phyloP scores from a whole-genome alignment of 2,329 filamentous ascomycete species.

The Trematosphaeria pertusa region DNA sequence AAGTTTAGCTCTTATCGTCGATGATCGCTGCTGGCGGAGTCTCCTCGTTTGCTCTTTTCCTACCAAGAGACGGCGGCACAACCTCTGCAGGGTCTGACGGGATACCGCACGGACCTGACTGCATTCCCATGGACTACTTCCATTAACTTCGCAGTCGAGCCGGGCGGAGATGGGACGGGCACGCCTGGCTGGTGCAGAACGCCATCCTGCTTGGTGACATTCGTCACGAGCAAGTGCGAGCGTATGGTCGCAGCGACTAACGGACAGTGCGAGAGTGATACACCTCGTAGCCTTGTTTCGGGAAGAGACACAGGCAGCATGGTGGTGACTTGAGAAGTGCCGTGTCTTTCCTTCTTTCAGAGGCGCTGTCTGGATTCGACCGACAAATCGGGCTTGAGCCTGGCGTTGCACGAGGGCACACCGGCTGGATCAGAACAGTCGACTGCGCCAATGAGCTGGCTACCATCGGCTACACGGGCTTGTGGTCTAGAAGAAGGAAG shows the following conservation, averaged over 20 bases:
- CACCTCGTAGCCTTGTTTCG: slow-evolving; percentile 1
- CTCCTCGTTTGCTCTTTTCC: background rate
- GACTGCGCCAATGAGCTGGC: slow-evolving; percentile 15
- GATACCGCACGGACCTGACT: slow-evolving; percentile 6
- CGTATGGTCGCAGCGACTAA: slow-evolving; percentile 20
- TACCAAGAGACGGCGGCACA: slow-evolving; percentile 2
- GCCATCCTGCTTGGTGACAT: too few relatives aligned
- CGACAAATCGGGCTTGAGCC: slow-evolving; percentile 7
- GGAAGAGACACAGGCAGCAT: too few relatives aligned
- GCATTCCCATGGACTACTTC: slow-evolving; percentile 9
- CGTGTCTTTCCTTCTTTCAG: slow-evolving; percentile 3
- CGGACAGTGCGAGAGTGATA: slow-evolving; percentile 13
- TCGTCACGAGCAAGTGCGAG: too few relatives aligned
- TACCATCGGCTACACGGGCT: slow-evolving; percentile 25
- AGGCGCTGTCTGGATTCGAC: slow-evolving; percentile 1
- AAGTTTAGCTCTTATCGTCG: too few relatives aligned
- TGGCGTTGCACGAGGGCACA: slow-evolving; percentile 9
- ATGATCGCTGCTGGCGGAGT: too few relatives aligned
- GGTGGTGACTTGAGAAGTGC: too few relatives aligned
- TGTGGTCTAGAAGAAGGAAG: slow-evolving; percentile 11
- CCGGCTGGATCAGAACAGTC: slow-evolving; percentile 3
- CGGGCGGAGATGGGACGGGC: too few relatives aligned
- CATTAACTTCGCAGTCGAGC: too few relatives aligned
- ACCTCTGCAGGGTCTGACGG: slow-evolving; percentile 10
- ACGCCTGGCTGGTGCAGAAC: too few relatives aligned